A percentile compares a stretch with the other conserved stretches of the same genome.
These are phyloP conservation scores for Aspergillus viridinutans DNA, from an alignment of 2,329 filamentous ascomycete genomes.

Conservation along the genomic window DNA sequence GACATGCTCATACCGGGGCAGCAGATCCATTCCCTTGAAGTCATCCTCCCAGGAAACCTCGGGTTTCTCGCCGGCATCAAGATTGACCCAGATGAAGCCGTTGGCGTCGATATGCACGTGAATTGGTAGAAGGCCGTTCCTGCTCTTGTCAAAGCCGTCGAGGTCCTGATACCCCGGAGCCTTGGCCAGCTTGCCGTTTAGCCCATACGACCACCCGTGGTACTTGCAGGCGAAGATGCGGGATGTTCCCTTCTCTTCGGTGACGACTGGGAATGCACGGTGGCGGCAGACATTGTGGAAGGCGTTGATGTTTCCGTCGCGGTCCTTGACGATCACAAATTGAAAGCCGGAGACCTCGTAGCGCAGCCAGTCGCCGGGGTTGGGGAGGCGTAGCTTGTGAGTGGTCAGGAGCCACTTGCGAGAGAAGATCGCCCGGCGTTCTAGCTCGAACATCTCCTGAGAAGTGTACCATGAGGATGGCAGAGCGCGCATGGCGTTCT, in stretches of 20 bases:
- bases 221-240: constrained; percentile 56
- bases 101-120: constrained; percentile 51
- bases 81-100: constrained; percentile 58
- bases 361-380: constrained; percentile 54
- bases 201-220: constrained; percentile 58
- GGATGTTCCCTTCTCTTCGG: constrained; percentile 44
- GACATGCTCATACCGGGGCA: constrained; percentile 44
- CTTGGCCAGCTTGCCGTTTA: constrained; percentile 56
- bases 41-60: constrained; percentile 52
- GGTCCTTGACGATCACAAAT: constrained; percentile 51
- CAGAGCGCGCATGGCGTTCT: constrained; percentile 40
- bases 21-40: constrained; percentile 47
- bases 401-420: constrained; percentile 46
- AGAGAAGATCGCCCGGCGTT: constrained; percentile 55
- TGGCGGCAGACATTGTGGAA: constrained; percentile 61
- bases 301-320: constrained; percentile 50
- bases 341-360: constrained; percentile 56
- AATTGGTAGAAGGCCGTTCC: constrained; percentile 53
- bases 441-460: constrained; percentile 50
- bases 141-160: constrained; percentile 51
- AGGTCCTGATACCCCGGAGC: constrained; percentile 55
- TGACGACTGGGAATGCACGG: constrained; percentile 55
- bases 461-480: constrained; percentile 50
- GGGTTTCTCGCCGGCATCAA: constrained; percentile 46
- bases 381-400: constrained; percentile 44